Evolutionary conservation across 495 filamentous ascomycete species (phyloP).

Genomic region (Parathielavia hyrcaniae): DNA sequence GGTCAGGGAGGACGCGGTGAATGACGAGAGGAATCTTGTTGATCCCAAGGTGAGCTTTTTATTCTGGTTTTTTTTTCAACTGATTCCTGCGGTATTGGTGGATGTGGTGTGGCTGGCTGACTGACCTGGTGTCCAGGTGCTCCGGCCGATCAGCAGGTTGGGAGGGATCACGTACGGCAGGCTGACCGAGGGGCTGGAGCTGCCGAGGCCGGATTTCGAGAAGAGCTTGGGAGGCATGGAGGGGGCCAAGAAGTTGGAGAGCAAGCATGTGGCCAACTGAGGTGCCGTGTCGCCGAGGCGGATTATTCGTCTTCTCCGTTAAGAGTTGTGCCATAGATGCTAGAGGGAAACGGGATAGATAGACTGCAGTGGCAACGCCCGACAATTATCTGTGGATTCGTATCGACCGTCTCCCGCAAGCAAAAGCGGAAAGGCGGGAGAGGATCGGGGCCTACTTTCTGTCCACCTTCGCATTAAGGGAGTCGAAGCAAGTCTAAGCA

Average conservation of each 20-base stretch:
- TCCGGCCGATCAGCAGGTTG: constrained; percentile 70
- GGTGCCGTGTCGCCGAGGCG: background rate
- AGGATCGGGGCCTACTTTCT: no score
- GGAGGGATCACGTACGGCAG: constrained; percentile 82
- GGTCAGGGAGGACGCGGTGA: constrained; percentile 82
- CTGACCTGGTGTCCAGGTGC: constrained; percentile 29
- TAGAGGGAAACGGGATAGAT: constrained; percentile 4
- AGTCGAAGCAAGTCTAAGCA: no score
- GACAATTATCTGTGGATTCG: background rate
- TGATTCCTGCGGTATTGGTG: background rate
- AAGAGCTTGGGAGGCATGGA: constrained; percentile 40
- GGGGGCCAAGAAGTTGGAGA: constrained; percentile 35
- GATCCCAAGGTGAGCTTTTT: constrained; percentile 49
- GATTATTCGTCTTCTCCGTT: background rate
- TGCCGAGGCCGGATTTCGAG: constrained; percentile 65
- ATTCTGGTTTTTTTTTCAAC: constrained; percentile 10
- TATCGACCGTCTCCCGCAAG: no score
- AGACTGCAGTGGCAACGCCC: background rate
- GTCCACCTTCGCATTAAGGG: no score
- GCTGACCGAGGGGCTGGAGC: constrained; percentile 64
- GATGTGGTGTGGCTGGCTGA: background rate
- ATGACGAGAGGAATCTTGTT: constrained; percentile 64
- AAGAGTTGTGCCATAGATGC: background rate
- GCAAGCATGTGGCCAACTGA: constrained; percentile 16
- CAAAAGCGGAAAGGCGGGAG: no score